Evolutionary conservation across 2,329 filamentous ascomycete genomes (phyloP), one percentile per base, ranked within the genome.

Genomic region (Claviceps cyperi): DNA sequence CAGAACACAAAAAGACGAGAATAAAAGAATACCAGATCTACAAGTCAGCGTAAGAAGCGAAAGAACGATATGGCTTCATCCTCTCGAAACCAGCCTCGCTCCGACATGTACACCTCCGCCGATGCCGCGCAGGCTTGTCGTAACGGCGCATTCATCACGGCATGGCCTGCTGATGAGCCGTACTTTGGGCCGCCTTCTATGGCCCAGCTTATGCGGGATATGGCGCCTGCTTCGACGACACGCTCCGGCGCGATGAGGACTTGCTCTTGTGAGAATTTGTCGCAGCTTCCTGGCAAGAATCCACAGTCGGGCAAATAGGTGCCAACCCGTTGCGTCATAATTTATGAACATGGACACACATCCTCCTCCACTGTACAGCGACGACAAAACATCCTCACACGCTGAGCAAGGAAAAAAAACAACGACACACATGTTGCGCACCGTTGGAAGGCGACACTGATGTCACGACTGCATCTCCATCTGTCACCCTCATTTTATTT

Each of bases 131-230:
- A 51, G 11, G 58, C 55, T 28, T 48, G 54, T 11, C 52, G 51
- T 13, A 49, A 50, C 24, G 61, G 61, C 43, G 60, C 61, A 17
- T 58, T 53, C 32, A 52, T 63, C 22, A 55, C 55, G 14, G 59
- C 61, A 24, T 62, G 60, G 62, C 61, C 60, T 0, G 46, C 55
- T 21, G 59, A 60, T 39, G 59, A 63, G 53, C 54, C 56, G 4
- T 58, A 55, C 38, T 35, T 49, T 35, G 40, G 35, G 19, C 54
- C 51, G 40, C 51, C 48, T 21, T 24, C 47, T 44, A 38, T 51
- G 28, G 49, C 46, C 46, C 22, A 49, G 14, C 41, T 51, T 8
- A 35, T 35, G 22, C 39, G 43, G 3, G 50, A 49, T 22, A 19
- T 48, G 22, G 38, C 46, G 24, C 15, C 11, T 19, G 15, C 38